phyloP scores from a whole-genome alignment of 2,329 filamentous ascomycete species.

The Curvularia hawaiiensis region DNA sequence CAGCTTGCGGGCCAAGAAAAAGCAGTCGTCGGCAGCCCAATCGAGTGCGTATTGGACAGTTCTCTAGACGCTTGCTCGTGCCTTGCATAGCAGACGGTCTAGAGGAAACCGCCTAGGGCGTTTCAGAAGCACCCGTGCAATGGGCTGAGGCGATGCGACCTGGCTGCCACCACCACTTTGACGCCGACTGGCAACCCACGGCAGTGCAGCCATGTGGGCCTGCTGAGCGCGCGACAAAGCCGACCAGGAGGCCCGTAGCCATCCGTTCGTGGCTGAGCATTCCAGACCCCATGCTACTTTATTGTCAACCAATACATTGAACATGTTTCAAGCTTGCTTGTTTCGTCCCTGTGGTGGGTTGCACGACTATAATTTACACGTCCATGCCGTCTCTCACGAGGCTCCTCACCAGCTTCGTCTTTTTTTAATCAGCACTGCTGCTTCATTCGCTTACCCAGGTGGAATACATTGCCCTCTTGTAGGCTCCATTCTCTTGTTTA shows the following conservation, averaged over 20 bases:
- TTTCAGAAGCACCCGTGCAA: conserved; percentile 37
- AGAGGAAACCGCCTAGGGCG: conserved; percentile 29
- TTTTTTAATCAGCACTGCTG: conserved; percentile 24
- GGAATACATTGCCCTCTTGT: conserved; percentile 40
- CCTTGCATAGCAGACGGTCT: conserved; percentile 31
- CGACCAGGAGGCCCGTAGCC: conserved; percentile 25
- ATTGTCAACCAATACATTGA: conserved; percentile 20
- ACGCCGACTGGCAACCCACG: conserved; percentile 22
- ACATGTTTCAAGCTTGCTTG: conserved; percentile 30
- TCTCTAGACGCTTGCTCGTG: conserved; percentile 22
- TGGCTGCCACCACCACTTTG: conserved; percentile 20
- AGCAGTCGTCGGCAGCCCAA: conserved; percentile 12
- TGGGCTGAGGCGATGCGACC: conserved; percentile 21
- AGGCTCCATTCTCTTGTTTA: conserved; percentile 10
- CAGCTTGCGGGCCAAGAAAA: conserved; percentile 5
- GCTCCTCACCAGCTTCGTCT: conserved; percentile 19
- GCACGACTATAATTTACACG: conserved; percentile 34
- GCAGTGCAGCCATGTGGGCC: conserved; percentile 24
- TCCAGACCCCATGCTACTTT: conserved; percentile 16
- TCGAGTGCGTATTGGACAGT: conserved; percentile 14
- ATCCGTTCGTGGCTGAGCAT: conserved; percentile 35
- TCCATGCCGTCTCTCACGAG: conserved; percentile 19
- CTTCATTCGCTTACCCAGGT: conserved; percentile 26
- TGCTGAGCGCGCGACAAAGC: conserved; percentile 41
- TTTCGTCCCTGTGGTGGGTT: conserved; percentile 31